Base-by-base conservation (phyloP, 2,329 filamentous ascomycete genomes). In the Whalleya microplaca region DNA sequence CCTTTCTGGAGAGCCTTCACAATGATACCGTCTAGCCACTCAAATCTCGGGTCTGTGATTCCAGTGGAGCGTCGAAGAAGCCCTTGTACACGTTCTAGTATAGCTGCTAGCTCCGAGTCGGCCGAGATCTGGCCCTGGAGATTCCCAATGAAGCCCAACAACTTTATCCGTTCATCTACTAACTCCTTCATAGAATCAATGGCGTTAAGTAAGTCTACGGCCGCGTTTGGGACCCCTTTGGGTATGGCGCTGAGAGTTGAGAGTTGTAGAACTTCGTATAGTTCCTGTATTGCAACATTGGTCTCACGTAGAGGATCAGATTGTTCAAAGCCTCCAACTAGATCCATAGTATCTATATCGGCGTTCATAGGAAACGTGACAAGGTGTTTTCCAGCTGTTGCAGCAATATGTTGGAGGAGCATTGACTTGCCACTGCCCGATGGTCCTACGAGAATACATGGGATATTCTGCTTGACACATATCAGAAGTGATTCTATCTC, bases 291-390 rank as follows among this genome's bases (percentile, higher is more conserved):
- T 62, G 85, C 79, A n/a, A 79, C 77, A 51, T 89, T 87, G 3
- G 91, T 78, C 59, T 90, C 85, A 53, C 94, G 84, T 49, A 89
- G 81, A 20, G 91, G 86, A 70, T 99, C 95, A 18, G 91, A 87
- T 74, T 99, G 95, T 72, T 99, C 95, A 69, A 96, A 99, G 0
- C 95, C 95, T 68, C 95, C 95, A 54, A 99, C 91, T 53, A 99
- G 84, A 73, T 99, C 95, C 87, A 96, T 96, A 0, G 94, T 93
- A 72, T 99, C 95, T 44, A 96, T 90, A 66, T 99, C 96, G 6
- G 93, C 89, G 70, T 96, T 99, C 75, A 99, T 86, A 0, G 93
- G 87, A 66, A 98, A 91, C 16, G 92, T 89, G 29, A 93, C 84
- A 2, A 98, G 78, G 1, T 86, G 80, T 53, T 89, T 89, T 21